Base-by-base conservation (phyloP, 805 yeast genomes). In the Wickerhamiella occidentalis region DNA sequence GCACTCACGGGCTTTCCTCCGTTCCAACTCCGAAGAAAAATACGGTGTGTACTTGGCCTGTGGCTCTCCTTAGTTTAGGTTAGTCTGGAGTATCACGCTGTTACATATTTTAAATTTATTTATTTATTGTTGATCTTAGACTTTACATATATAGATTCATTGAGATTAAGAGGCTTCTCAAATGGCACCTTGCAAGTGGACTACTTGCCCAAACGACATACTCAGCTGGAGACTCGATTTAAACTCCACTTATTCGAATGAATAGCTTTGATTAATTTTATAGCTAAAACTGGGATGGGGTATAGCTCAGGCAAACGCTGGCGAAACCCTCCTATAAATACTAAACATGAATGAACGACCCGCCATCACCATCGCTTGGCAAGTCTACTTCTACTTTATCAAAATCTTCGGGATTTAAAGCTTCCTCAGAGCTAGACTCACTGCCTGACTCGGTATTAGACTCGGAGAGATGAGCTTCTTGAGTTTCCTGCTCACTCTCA, bases 11-110 rank as follows among this genome's bases (percentile, higher is more conserved):
- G 60, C 49, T 55, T 54, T 55, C 61, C 54, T 64, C 67, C 67
- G 67, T 64, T 64, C 66, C 67, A 64, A 65, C 66, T 61, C 64
- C 67, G 61, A 53, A 57, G 67, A 64, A 26, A 33, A 53, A 63
- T 37, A 44, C 63, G 56, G 56, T 58, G 55, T 56, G 59, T 49
- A 51, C 54, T 49, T 56, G 51, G 67, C 62, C 48, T 51, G 58
- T 57, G 57, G 54, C 54, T 36, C 26, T 44, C 46, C 26, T 50
- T 36, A 23, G 37, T 43, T 25, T 40, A 40, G 47, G 40, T 38
- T 51, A 40, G 58, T 54, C 57, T 57, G 64, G 58, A 52, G 55
- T 51, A 41, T 21, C 58, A 60, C 61, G 64, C 62, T 57, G 66
- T 51, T 52, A 64, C 65, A 64, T 57, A 29, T 29, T 13, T 29